Conservation (phyloP, 73 alveolate species). For the Paramecium caudatum region DNA sequence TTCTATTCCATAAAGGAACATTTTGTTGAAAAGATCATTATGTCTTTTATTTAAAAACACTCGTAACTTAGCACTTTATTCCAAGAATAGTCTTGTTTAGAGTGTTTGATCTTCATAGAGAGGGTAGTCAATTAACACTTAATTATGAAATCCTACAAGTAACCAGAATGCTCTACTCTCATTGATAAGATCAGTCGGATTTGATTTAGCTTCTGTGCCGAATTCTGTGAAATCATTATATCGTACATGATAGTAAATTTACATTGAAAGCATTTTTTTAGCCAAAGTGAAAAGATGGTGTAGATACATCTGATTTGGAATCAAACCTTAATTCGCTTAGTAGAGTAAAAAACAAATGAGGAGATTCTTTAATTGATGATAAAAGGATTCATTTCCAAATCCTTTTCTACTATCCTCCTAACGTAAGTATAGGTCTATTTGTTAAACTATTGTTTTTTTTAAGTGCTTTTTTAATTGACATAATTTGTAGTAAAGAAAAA, state of each 20-base stretch:
- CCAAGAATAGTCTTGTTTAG: conserved; percentile 30
- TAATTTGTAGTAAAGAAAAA: neutral
- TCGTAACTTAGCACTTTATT: conserved; percentile 40
- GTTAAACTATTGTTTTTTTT: neutral
- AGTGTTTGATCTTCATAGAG: conserved; percentile 8
- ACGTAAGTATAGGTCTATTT: conserved; percentile 1
- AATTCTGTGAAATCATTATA: conserved; percentile 45
- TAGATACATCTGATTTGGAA: neutral
- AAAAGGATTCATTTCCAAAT: conserved; percentile 47
- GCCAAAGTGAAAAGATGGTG: conserved; percentile 60
- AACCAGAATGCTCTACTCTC: conserved; percentile 60
- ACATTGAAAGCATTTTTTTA: conserved; percentile 35
- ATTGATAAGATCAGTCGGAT: conserved; percentile 1
- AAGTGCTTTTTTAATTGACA: neutral
- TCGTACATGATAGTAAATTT: conserved; percentile 1
- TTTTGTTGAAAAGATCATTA: neutral
- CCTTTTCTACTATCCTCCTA: conserved; percentile 50
- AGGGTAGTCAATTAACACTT: conserved; percentile 43
- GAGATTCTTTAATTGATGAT: conserved; percentile 47
- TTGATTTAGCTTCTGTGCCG: neutral
- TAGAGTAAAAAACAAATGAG: neutral
- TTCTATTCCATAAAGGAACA: conserved; percentile 35
- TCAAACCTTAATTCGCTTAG: neutral
- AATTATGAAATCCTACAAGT: conserved; percentile 33
- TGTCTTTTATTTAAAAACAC: conserved; percentile 45